Evolutionary conservation across 2,329 filamentous ascomycete genomes (phyloP), one percentile per base, ranked within the genome.

Genomic region (Epichloe coenophiala): DNA sequence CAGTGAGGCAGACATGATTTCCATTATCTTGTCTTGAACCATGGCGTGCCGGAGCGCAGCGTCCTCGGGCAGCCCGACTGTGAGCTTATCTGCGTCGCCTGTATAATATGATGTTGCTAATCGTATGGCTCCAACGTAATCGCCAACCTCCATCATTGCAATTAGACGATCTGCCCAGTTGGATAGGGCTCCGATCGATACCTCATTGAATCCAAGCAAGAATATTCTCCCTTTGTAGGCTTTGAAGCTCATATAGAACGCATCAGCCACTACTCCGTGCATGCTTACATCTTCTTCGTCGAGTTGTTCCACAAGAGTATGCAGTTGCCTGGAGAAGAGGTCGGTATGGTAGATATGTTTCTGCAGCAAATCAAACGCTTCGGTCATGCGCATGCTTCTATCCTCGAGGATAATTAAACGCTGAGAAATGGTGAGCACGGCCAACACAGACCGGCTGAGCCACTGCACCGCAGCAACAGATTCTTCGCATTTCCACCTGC

Each of bases 221-320:
- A 98, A 98, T 37, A 96, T 74, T 33, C 91, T 80, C 5, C 93
- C 90, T 66, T 97, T 98, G 69, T 97, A 98, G 3, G 88, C 79
- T 61, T 87, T 88, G 68, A 97, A 91, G 66, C 91, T 96, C 88
- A 97, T 97, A 63, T 91, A 91, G 59, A 96, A 98, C 0, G 90
- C 93, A 72, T 98, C 93, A 7, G 91, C 91, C 45, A 97, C 88
- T 8, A 97, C 90, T 2, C 91, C 91, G 67, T 97, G 93, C 82
- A 97, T 86, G 0, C 88, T 87, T 0, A 80, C 74, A 59, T 96
- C 89, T 52, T 90, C 82, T 57, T 95, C 89, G 56, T 96, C 85
- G 17, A 93, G 73, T 54, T 90, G 84, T 64, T 97, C 93, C 21
- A 98, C 88, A 5, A 97, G 76, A 17, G 73, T 77, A 60, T 88